These are phyloP conservation scores for Lepiota venenata DNA, from an alignment of 768 basidiomycete species.

Conservation along the genomic window DNA sequence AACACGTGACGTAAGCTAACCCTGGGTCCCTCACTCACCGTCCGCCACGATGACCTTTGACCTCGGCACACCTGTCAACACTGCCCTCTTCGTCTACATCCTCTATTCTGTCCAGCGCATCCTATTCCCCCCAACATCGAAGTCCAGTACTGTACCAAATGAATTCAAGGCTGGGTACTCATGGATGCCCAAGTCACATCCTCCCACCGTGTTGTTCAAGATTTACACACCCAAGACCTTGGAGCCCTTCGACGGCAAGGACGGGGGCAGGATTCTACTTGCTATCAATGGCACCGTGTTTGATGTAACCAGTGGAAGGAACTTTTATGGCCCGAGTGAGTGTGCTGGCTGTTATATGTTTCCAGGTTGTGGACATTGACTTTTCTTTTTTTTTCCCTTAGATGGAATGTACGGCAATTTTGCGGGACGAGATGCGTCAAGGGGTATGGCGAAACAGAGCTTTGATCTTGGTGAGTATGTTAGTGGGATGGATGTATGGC, in stretches of 20 bases:
- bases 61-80: slow-evolving; percentile 75
- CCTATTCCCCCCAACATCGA: slow-evolving; percentile 62
- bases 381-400: no score
- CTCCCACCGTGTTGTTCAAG: slow-evolving; percentile 72
- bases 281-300: slow-evolving; percentile 87
- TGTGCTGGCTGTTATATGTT: slow-evolving; percentile 7
- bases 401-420: slow-evolving; percentile 98
- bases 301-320: slow-evolving; percentile 86
- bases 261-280: slow-evolving; percentile 73
- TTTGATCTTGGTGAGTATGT: slow-evolving; percentile 75
- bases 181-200: slow-evolving; percentile 86
- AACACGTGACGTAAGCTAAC: background rate
- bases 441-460: slow-evolving; percentile 98
- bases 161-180: slow-evolving; percentile 86
- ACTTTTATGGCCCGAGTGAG: slow-evolving; percentile 95
- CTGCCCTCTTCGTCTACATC: slow-evolving; percentile 73
- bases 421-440: slow-evolving; percentile 92
- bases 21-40: background rate
- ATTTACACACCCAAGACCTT: slow-evolving; percentile 80
- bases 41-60: slow-evolving; percentile 38
- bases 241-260: slow-evolving; percentile 57
- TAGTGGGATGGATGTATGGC: background rate
- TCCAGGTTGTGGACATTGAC: slow-evolving; percentile 23
- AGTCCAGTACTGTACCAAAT: slow-evolving; percentile 47
- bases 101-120: slow-evolving; percentile 74